Conservation (phyloP, 495 filamentous ascomycete species). For the Pyrenopolyporus hunteri region DNA sequence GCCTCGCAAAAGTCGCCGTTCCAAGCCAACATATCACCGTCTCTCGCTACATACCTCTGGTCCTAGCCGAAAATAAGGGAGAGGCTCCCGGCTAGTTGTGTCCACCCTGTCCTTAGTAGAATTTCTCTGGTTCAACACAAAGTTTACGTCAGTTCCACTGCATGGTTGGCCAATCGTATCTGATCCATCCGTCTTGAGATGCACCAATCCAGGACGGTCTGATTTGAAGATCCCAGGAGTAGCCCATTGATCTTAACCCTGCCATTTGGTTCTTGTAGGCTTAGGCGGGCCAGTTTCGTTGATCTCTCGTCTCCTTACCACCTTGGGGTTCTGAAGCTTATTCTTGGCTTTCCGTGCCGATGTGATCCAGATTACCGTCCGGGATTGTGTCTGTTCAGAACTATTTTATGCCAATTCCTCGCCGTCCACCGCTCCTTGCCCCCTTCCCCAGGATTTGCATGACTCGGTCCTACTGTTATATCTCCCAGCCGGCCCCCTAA, state of each 20-base stretch:
- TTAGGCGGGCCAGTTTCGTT: constrained; percentile 27
- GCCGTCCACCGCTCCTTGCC: constrained; percentile 3
- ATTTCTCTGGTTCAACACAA: constrained; percentile 33
- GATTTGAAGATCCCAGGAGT: constrained; percentile 35
- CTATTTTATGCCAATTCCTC: constrained; percentile 27
- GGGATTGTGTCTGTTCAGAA: constrained; percentile 12
- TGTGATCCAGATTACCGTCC: constrained; percentile 18
- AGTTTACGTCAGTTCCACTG: constrained; percentile 27
- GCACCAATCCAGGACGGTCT: constrained; percentile 32
- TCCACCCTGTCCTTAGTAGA: constrained; percentile 27
- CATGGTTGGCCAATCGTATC: constrained; percentile 37
- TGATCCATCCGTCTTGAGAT: constrained; percentile 23
- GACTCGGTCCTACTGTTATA: constrained; percentile 8
- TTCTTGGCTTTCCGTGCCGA: constrained; percentile 23
- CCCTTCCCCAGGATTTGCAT: constrained; percentile 2
- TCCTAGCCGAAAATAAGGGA: constrained; percentile 9
- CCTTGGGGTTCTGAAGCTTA: constrained; percentile 13
- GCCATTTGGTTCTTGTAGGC: constrained; percentile 24
- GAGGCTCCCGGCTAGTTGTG: constrained; percentile 18
- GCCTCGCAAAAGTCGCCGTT: constrained; percentile 15
- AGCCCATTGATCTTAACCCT: constrained; percentile 38
- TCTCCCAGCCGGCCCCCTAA: background rate
- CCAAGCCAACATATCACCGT: constrained; percentile 13
- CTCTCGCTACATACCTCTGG: constrained; percentile 16
- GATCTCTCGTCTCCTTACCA: constrained; percentile 20